phyloP scores from a whole-genome alignment of 768 basidiomycete genomes.

The Leccinum fibrillosum region DNA sequence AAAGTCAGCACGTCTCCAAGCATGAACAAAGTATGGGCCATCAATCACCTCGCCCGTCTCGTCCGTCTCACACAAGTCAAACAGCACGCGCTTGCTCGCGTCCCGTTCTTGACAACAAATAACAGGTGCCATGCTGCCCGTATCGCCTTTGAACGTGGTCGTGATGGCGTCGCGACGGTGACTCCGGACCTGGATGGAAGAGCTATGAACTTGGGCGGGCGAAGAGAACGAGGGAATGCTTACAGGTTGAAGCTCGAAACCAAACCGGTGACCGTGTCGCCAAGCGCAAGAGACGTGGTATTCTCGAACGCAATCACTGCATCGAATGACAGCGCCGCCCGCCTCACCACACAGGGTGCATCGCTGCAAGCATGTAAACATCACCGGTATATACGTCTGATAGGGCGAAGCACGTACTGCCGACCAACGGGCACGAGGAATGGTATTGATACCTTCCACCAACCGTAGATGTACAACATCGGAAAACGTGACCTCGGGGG shows the following conservation, averaged over 20 bases:
- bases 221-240: slow-evolving; percentile 22
- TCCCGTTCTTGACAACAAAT: slow-evolving; percentile 80
- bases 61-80: slow-evolving; percentile 83
- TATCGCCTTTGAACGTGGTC: slow-evolving; percentile 73
- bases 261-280: slow-evolving; percentile 78
- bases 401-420: slow-evolving; percentile 46
- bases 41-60: slow-evolving; percentile 72
- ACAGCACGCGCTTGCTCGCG: slow-evolving; percentile 59
- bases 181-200: slow-evolving; percentile 60
- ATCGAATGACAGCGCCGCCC: slow-evolving; percentile 80
- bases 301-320: slow-evolving; percentile 75
- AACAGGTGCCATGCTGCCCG: slow-evolving; percentile 75
- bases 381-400: neutral
- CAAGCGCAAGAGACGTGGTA: slow-evolving; percentile 93
- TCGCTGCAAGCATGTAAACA: slow-evolving; percentile 41
- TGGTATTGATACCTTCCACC: slow-evolving; percentile 83
- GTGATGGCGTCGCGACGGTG: slow-evolving; percentile 65
- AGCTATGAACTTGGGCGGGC: neutral
- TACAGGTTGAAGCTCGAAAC: slow-evolving; percentile 88
- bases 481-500: slow-evolving; percentile 79
- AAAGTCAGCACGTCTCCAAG: slow-evolving; percentile 6
- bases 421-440: slow-evolving; percentile 70
- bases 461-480: slow-evolving; percentile 68
- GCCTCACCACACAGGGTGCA: slow-evolving; percentile 71
- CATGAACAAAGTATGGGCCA: neutral